These are phyloP conservation scores for Globisporangium lucens DNA, from an alignment of 352 stramenopile species.

Conservation along the genomic window DNA sequence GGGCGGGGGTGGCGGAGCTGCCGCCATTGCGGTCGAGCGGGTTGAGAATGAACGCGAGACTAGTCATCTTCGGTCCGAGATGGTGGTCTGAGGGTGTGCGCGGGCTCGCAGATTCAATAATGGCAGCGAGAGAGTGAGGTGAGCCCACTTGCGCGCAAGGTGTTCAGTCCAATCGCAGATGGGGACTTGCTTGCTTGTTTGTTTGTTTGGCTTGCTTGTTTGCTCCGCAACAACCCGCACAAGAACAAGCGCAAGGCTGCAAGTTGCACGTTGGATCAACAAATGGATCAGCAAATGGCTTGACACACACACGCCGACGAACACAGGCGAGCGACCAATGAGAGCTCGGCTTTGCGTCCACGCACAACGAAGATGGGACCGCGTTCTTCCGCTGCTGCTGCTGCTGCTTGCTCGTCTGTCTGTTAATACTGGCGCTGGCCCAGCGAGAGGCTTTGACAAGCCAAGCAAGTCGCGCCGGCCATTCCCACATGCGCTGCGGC, in stretches of 20 bases:
- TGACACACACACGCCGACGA: conserved; percentile 6
- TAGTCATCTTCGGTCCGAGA: conserved; percentile 10
- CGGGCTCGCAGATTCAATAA: conserved; percentile 1
- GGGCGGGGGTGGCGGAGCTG: background rate
- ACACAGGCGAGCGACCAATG: conserved; percentile 10
- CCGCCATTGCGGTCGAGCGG: conserved; percentile 13
- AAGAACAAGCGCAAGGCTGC: background rate
- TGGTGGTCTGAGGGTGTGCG: background rate
- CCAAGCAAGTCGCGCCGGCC: background rate
- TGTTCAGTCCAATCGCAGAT: background rate
- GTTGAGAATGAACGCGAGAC: conserved; percentile 24
- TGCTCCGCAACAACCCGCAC: background rate
- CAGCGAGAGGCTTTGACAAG: background rate
- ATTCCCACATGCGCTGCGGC: background rate
- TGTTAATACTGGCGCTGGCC: background rate
- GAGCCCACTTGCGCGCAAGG: conserved; percentile 4
- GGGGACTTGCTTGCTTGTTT: background rate
- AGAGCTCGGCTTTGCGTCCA: conserved; percentile 8
- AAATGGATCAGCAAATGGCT: conserved; percentile 2
- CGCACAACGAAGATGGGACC: conserved; percentile 10
- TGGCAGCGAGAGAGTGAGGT: background rate
- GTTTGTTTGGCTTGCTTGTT: background rate
- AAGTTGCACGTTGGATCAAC: background rate
- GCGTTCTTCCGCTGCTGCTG: background rate
- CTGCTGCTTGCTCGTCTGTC: background rate